Evolutionary conservation across 2,329 filamentous ascomycete genomes (phyloP).

Genomic region (Trichoderma gracile): DNA sequence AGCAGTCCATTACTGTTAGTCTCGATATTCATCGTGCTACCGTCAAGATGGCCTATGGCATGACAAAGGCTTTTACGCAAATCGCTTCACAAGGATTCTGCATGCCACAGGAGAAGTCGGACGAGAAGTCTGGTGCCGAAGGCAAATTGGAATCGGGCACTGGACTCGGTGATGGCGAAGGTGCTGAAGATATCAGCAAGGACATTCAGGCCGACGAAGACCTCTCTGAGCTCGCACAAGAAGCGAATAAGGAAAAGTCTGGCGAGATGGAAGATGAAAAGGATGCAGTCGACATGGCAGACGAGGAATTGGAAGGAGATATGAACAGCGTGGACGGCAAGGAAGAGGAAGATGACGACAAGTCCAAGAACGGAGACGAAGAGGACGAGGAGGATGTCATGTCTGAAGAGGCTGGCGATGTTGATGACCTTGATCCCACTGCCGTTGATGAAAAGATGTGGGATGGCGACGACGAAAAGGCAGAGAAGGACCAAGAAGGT

Average conservation of each 20-base stretch:
- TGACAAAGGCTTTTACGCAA: conserved; percentile 76
- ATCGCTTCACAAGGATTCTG: conserved; percentile 88
- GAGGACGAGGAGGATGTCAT: conserved; percentile 69
- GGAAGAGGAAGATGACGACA: conserved; percentile 61
- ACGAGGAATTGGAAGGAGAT: conserved; percentile 88
- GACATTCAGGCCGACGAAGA: conserved; percentile 94
- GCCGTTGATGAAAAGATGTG: conserved; percentile 99
- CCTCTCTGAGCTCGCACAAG: conserved; percentile 84
- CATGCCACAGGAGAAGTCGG: conserved; percentile 77
- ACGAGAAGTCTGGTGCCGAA: conserved; percentile 66
- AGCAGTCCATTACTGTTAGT: conserved; percentile 59
- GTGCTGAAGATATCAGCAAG: conserved; percentile 96
- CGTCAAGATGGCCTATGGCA: conserved; percentile 71
- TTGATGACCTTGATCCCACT: conserved; percentile 85
- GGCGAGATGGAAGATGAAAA: conserved; percentile 75
- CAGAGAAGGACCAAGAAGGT: conserved; percentile 78
- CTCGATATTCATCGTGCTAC: conserved; percentile 67
- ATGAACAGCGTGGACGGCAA: conserved; percentile 65
- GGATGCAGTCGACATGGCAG: conserved; percentile 88
- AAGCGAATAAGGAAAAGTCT: conserved; percentile 66
- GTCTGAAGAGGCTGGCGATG: conserved; percentile 86
- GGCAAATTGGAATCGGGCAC: conserved; percentile 89
- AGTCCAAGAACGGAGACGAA: conserved; percentile 61
- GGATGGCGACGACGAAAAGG: conserved; percentile 82
- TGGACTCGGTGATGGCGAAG: conserved; percentile 91